phyloP scores from a whole-genome alignment of 2,329 filamentous ascomycete species.

The Apiospora pterosperma region DNA sequence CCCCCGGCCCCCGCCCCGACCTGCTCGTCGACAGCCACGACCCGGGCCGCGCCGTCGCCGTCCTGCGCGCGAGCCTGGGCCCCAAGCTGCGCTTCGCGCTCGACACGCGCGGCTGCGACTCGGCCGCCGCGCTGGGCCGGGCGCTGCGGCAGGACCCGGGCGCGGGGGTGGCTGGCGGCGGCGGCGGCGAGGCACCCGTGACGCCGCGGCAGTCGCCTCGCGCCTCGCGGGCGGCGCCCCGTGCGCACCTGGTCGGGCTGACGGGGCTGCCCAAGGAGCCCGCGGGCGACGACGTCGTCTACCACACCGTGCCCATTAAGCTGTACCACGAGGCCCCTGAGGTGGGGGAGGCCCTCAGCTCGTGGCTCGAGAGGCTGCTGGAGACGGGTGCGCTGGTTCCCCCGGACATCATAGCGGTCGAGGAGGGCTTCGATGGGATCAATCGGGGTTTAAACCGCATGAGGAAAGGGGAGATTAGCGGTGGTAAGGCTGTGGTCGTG shows the following conservation, averaged over 20 bases:
- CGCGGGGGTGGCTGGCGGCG: too few relatives aligned
- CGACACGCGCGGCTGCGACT: slow-evolving; percentile 65
- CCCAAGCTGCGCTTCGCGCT: slow-evolving; percentile 62
- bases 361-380: slow-evolving; percentile 67
- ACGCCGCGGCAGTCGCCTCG: slow-evolving; percentile 30
- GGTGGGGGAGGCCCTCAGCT: slow-evolving; percentile 59
- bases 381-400: slow-evolving; percentile 48
- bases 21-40: slow-evolving; percentile 68
- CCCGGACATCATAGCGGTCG: slow-evolving; percentile 63
- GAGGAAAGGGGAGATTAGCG: slow-evolving; percentile 62
- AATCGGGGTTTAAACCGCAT: slow-evolving; percentile 66
- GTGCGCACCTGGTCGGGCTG: slow-evolving; percentile 62
- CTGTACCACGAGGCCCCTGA: slow-evolving; percentile 66
- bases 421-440: slow-evolving; percentile 62
- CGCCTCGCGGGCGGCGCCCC: slow-evolving; percentile 18
- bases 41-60: slow-evolving; percentile 59
- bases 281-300: slow-evolving; percentile 39
- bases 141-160: slow-evolving; percentile 41
- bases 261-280: slow-evolving; percentile 62
- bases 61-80: slow-evolving; percentile 57
- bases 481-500: slow-evolving; percentile 63
- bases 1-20: slow-evolving; percentile 47
- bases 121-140: slow-evolving; percentile 54
- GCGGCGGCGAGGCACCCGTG: slow-evolving; percentile 30
- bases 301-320: slow-evolving; percentile 72